A percentile compares a stretch with the other conserved stretches of the same genome.
These are phyloP conservation scores for Boletus speciosus DNA, from an alignment of 768 basidiomycete genomes.

Conservation along the genomic window DNA sequence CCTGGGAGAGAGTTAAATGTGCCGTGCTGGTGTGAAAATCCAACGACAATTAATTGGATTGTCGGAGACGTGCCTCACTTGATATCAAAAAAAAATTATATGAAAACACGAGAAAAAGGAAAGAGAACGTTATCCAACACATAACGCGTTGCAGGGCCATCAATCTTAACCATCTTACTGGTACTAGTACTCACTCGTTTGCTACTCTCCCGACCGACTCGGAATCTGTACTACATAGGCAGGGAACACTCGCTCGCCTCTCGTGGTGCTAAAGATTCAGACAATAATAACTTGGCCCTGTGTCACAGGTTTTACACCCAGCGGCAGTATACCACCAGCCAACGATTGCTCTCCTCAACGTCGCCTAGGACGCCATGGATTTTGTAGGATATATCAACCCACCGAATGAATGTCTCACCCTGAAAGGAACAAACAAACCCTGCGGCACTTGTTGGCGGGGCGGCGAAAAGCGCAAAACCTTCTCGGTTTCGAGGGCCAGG, in stretches of 20 bases:
- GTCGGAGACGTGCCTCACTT: constrained; percentile 5
- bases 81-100: not conserved
- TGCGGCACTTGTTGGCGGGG: not conserved
- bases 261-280: not conserved
- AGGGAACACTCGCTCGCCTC: not conserved
- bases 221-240: too few species aligned
- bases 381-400: not conserved
- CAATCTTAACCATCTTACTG: not conserved
- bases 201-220: too few species aligned
- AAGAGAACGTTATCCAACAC: not conserved
- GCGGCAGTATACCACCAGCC: constrained; percentile 8
- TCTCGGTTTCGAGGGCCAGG: constrained; percentile 4
- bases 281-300: not conserved
- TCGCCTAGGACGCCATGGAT: not conserved
- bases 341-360: not conserved
- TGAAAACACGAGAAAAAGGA: not conserved
- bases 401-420: not conserved
- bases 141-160: constrained; percentile 6
- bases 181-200: too few species aligned
- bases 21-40: constrained; percentile 30
- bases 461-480: not conserved
- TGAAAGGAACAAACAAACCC: not conserved
- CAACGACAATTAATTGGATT: constrained; percentile 15
- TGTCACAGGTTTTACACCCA: constrained; percentile 14
- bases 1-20: constrained; percentile 25